Conservation (phyloP, 176 grass and related monocot genomes). For the Thinopyrum elongatum region DNA sequence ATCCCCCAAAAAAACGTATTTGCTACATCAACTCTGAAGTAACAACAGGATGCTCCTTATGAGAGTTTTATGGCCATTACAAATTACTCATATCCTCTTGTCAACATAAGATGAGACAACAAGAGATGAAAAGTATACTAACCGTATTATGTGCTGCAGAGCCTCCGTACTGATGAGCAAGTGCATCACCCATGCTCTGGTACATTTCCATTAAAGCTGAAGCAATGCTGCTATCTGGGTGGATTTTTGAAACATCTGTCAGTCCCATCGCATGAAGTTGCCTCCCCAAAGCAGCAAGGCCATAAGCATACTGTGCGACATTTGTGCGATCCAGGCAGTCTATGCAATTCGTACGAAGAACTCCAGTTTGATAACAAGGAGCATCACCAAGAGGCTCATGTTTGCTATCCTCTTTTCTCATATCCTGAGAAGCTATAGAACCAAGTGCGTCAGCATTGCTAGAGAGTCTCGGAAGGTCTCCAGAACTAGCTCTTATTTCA, state of each 20-base stretch:
- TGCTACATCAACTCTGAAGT: not conserved
- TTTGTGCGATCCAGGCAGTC: conserved; percentile 97
- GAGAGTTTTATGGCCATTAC: conserved; percentile 1
- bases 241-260: conserved; percentile 76
- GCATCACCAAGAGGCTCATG: conserved; percentile 32
- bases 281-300: conserved; percentile 79
- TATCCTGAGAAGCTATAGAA: conserved; percentile 37
- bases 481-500: conserved; percentile 71
- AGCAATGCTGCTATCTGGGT: conserved; percentile 85
- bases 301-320: conserved; percentile 97
- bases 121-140: conserved; percentile 7
- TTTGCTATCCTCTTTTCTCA: conserved; percentile 40
- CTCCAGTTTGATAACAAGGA: conserved; percentile 79
- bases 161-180: conserved; percentile 97
- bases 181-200: conserved; percentile 94
- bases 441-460: conserved; percentile 50
- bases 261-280: conserved; percentile 89
- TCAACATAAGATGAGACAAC: not conserved
- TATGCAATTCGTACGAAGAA: conserved; percentile 97
- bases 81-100: conserved; percentile 7
- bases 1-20: not conserved
- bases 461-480: conserved; percentile 70
- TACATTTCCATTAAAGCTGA: conserved; percentile 97
- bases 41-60: not conserved
- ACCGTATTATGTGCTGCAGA: conserved; percentile 96